Conservation (phyloP, 1,139 yeast genomes). For the Fermentozyma sake region DNA sequence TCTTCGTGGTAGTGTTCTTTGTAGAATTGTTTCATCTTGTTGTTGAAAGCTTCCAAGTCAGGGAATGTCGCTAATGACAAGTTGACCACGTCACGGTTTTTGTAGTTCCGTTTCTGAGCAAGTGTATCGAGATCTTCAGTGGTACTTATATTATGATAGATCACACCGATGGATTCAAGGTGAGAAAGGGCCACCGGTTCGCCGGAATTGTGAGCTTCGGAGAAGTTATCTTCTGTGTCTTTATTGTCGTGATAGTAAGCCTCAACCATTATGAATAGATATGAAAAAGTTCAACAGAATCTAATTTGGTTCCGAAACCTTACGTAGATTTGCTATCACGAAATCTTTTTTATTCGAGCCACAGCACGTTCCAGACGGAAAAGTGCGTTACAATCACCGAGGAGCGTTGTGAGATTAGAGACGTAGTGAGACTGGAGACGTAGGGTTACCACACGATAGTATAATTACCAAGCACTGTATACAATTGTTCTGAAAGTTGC, state of each 20-base stretch:
- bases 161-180: constrained; percentile 63
- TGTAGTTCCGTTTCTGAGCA: constrained; percentile 69
- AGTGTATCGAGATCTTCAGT: constrained; percentile 58
- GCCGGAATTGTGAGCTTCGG: constrained; percentile 75
- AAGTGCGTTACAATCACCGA: no score
- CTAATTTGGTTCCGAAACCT: neutral
- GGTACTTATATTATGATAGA: constrained; percentile 52
- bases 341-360: no score
- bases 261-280: constrained; percentile 32
- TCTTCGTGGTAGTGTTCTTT: constrained; percentile 93
- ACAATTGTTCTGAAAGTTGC: no score
- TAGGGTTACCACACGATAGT: no score
- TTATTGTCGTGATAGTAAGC: constrained; percentile 73
- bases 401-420: no score
- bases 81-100: constrained; percentile 70
- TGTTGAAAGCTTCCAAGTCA: constrained; percentile 53
- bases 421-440: no score
- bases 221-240: constrained; percentile 55
- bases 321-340: neutral
- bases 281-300: neutral
- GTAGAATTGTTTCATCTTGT: constrained; percentile 68
- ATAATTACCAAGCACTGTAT: no score
- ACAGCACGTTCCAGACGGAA: no score
- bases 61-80: constrained; percentile 62
- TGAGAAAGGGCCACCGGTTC: constrained; percentile 44